phyloP scores from a whole-genome alignment of 2,329 filamentous ascomycete genomes.

The Diplodia corticola region DNA sequence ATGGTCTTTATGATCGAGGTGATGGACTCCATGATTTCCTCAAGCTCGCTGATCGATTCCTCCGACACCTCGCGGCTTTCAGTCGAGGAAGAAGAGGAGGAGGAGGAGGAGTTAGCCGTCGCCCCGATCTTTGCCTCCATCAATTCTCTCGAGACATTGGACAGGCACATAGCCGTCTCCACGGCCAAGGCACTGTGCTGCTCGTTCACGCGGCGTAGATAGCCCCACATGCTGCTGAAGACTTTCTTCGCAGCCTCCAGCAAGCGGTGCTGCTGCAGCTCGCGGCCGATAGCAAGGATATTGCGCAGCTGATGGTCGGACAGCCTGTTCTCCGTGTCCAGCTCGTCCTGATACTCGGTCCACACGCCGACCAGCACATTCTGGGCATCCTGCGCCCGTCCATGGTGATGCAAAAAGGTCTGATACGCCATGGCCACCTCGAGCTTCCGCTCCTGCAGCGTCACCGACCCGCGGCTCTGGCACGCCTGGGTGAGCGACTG shows the following conservation, averaged over 20 bases:
- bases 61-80: neutral
- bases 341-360: neutral
- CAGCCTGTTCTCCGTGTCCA: neutral
- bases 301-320: neutral
- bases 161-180: slow-evolving; percentile 28
- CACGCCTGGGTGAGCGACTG: neutral
- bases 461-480: neutral
- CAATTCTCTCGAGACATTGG: neutral
- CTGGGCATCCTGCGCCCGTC: neutral
- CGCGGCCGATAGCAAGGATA: slow-evolving; percentile 31
- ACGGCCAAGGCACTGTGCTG: slow-evolving; percentile 29
- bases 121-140: neutral
- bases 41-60: neutral
- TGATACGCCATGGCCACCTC: neutral
- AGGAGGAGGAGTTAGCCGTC: too few relatives aligned
- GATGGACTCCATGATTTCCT: slow-evolving; percentile 30
- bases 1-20: slow-evolving; percentile 24
- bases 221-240: slow-evolving; percentile 50
- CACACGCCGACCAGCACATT: slow-evolving; percentile 5
- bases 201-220: slow-evolving; percentile 31
- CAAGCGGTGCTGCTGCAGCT: neutral
- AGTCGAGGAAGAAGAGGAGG: too few relatives aligned
- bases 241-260: neutral
- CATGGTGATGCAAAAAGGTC: neutral
- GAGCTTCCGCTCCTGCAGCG: slow-evolving; percentile 6